Evolutionary conservation across 2,329 filamentous ascomycete genomes (phyloP).

Genomic region (Apiospora saccharicola): DNA sequence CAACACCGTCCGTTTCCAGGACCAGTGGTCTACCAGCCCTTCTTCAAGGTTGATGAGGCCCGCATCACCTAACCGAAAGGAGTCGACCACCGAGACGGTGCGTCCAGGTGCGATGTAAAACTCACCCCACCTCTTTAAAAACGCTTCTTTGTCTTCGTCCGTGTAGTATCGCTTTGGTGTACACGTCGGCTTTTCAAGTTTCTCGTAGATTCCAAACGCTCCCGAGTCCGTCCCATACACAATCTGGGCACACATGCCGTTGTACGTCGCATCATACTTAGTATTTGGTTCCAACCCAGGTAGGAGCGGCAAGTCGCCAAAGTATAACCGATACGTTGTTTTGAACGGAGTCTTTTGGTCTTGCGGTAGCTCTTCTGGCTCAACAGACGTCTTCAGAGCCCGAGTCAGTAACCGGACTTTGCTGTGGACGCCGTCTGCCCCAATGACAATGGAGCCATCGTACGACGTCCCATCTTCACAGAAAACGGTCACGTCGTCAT

Average conservation of each 20-base stretch:
- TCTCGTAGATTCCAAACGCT: neutral
- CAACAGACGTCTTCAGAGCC: constrained; percentile 26
- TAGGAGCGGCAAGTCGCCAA: neutral
- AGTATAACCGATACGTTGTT: neutral
- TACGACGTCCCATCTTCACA: constrained; percentile 45
- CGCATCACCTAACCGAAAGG: neutral
- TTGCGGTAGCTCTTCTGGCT: constrained; percentile 27
- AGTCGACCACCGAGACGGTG: neutral
- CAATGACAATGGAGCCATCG: constrained; percentile 48
- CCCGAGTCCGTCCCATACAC: neutral
- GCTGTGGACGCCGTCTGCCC: constrained; percentile 48
- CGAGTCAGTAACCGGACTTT: constrained; percentile 17
- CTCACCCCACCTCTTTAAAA: neutral
- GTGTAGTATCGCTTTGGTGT: constrained; percentile 40
- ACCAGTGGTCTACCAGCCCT: constrained; percentile 26
- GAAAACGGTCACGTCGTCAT: neutral
- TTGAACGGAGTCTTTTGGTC: neutral
- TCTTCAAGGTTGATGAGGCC: constrained; percentile 26
- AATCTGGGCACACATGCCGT: neutral
- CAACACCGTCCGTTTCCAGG: constrained; percentile 25
- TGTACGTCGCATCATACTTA: neutral
- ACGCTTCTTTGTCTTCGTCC: constrained; percentile 26
- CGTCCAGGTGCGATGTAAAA: neutral
- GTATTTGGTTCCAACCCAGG: neutral
- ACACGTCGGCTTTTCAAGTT: constrained; percentile 30